These are phyloP conservation scores for Aureobasidium sp. DNA, from an alignment of 2,329 filamentous ascomycete genomes.

Conservation along the genomic window DNA sequence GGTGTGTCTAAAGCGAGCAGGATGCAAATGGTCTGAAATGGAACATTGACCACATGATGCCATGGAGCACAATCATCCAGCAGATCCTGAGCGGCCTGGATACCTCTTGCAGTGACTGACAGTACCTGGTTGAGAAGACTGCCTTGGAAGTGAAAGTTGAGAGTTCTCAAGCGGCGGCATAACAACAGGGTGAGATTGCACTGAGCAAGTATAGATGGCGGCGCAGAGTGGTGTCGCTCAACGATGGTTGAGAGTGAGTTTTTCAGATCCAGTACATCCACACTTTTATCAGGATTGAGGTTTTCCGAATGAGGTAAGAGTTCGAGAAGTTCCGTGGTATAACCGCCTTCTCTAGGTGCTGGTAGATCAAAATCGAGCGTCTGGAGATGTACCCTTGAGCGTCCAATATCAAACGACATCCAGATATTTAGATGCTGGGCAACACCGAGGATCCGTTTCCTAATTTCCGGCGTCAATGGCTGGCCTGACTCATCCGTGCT, in stretches of 20 bases:
- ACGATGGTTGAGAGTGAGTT: slow-evolving; percentile 35
- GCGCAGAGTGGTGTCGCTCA: slow-evolving; percentile 31
- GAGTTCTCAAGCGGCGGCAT: slow-evolving; percentile 44
- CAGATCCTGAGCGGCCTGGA: slow-evolving; percentile 41
- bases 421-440: slow-evolving; percentile 51
- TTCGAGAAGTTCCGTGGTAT: slow-evolving; percentile 41
- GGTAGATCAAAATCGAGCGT: slow-evolving; percentile 38
- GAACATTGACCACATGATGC: slow-evolving; percentile 53
- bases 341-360: slow-evolving; percentile 31
- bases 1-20: slow-evolving; percentile 47
- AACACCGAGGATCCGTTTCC: slow-evolving; percentile 34
- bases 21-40: slow-evolving; percentile 50
- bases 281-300: slow-evolving; percentile 43
- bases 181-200: slow-evolving; percentile 49
- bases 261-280: slow-evolving; percentile 36
- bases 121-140: slow-evolving; percentile 41
- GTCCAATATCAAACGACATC: slow-evolving; percentile 51
- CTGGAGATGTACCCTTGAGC: slow-evolving; percentile 42
- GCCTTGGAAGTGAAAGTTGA: slow-evolving; percentile 38
- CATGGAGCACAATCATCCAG: slow-evolving; percentile 40
- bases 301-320: slow-evolving; percentile 46
- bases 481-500: slow-evolving; percentile 16
- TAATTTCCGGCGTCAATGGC: neutral
- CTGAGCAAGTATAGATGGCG: slow-evolving; percentile 42
- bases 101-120: slow-evolving; percentile 35